Conservation (phyloP, 257 asterid species). For the Cruciata laevipes region DNA sequence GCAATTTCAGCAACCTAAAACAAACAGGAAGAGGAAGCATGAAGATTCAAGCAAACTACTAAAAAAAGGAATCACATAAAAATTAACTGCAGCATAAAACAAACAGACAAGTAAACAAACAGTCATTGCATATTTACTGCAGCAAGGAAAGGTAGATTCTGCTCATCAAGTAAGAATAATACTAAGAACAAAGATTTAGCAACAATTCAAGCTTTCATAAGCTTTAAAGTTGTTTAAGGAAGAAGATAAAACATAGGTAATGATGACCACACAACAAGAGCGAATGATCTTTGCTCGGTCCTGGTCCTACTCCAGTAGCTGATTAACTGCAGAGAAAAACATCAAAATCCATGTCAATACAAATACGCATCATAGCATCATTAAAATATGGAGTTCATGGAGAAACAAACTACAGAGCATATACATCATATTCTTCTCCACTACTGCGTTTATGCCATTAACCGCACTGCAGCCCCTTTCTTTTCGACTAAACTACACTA, state of each 20-base stretch:
- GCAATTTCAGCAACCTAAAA: not conserved
- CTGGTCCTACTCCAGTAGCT: not conserved
- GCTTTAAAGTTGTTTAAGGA: not conserved
- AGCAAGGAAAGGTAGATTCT: not conserved
- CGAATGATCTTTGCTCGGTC: not conserved
- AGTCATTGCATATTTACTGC: not conserved
- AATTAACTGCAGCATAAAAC: too few species aligned
- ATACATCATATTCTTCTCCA: not conserved
- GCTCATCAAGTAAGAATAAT: not conserved
- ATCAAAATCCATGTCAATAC: not conserved
- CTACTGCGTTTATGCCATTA: not conserved
- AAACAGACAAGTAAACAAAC: too few species aligned
- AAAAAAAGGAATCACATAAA: not conserved
- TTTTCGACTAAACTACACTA: not conserved
- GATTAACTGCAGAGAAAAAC: conserved; percentile 15
- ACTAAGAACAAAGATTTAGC: not conserved
- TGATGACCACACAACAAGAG: not conserved
- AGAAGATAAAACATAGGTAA: not conserved
- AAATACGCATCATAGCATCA: not conserved
- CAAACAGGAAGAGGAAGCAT: not conserved
- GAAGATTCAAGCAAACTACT: not conserved
- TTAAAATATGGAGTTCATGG: not conserved
- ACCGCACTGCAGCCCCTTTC: not conserved
- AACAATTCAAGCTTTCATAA: not conserved
- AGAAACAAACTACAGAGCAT: not conserved